Base-by-base conservation (phyloP, 495 filamentous ascomycete genomes). In the Aspergillus ostianus region DNA sequence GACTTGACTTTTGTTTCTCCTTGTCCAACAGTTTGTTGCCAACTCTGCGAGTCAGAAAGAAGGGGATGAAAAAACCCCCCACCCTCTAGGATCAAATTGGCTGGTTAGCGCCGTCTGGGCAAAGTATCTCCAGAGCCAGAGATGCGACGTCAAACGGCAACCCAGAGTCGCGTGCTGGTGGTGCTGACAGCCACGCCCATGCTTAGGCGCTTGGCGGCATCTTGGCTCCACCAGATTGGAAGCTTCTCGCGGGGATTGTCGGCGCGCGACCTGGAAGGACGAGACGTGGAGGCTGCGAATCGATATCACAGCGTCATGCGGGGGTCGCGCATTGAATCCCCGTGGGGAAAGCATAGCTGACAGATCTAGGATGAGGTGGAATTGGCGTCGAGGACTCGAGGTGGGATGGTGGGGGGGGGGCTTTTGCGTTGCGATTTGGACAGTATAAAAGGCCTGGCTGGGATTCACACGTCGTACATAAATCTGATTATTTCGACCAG, bases 211-310 rank as follows among this genome's bases (percentile, higher is more conserved):
- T 66, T 66, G 64, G 64, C 64, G 30, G 13, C 9, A 58, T 47
- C 64, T 66, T 66, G 64, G 64, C 59, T 62, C 32, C 36, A 46
- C 59, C 48, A 56, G 53, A 66, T 60, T 59, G 56, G 59, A 53
- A 57, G 53, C 57, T 54, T 59, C 41, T 49, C 52, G 53, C 57
- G 63, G 63, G 50, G 59, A 10, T 52, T 52, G 26, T 50, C 48
- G 36, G 58, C 44, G 23, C 32, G 32, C 51, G 47, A 21, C 46
- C 49, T 53, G 47, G 47, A 27, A 4, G 23, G 23, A 26, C n/a
- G 13, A 36, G 27, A 23, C 26, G 49, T 51, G 49, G 49, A 51
- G 21, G 20, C 15, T 41, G 47, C 36, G 53, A 20, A 17, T 36
- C n/a, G 48, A 54, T 45, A 19, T 19, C 30, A 19, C 26, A n/a